A percentile compares a stretch with the other conserved stretches of the same genome.
These are phyloP conservation scores for Neoboletus brunneissimus DNA, from an alignment of 768 basidiomycete genomes.

Conservation along the genomic window DNA sequence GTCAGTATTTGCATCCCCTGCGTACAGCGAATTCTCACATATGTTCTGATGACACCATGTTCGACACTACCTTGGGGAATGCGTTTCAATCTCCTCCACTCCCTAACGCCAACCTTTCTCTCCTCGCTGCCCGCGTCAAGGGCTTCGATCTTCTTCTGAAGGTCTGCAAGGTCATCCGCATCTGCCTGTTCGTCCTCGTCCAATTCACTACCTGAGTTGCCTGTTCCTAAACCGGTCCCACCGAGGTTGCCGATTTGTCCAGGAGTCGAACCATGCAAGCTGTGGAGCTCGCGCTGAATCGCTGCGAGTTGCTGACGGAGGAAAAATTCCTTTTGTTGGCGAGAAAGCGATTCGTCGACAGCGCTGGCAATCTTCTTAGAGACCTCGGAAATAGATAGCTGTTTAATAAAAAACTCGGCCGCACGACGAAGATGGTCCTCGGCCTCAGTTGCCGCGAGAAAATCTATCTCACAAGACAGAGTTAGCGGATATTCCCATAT, in stretches of 20 bases:
- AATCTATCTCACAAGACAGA: constrained; percentile 37
- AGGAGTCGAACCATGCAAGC: constrained; percentile 41
- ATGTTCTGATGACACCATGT: constrained; percentile 82
- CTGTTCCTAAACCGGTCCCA: constrained; percentile 26
- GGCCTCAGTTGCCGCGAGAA: constrained; percentile 57
- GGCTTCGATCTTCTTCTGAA: constrained; percentile 70
- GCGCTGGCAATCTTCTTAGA: constrained; percentile 76
- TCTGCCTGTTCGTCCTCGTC: constrained; percentile 81
- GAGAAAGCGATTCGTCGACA: constrained; percentile 81
- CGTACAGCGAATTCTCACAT: constrained; percentile 46
- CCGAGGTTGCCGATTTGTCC: constrained; percentile 15
- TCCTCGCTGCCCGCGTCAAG: constrained; percentile 75
- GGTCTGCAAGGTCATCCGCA: constrained; percentile 72
- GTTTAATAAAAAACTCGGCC: constrained; percentile 70
- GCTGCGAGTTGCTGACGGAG: constrained; percentile 80
- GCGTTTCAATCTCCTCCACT: constrained; percentile 80
- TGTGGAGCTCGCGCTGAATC: constrained; percentile 71
- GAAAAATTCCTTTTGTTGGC: constrained; percentile 87
- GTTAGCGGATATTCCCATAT: constrained; percentile 2
- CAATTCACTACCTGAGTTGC: constrained; percentile 44
- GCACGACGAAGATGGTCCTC: constrained; percentile 65
- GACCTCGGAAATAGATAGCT: constrained; percentile 75
- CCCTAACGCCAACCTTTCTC: constrained; percentile 74
- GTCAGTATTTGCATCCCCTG: constrained; percentile 6
- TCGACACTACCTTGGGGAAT: constrained; percentile 92